Evolutionary conservation across 108 stramenopile species (phyloP).

Genomic region (Heterococcus sp.): DNA sequence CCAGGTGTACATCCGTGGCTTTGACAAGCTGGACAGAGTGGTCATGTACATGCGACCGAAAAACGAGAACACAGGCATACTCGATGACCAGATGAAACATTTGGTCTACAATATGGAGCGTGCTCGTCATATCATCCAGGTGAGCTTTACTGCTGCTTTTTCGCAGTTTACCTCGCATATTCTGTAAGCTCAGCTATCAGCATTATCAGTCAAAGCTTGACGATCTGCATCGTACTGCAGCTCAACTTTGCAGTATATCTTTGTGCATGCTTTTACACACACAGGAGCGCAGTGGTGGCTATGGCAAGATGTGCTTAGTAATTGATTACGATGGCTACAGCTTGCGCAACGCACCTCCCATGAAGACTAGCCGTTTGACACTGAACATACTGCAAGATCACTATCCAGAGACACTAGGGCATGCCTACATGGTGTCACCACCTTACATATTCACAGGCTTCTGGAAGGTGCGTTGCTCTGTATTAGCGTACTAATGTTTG

Average conservation of each 20-base stretch:
- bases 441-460: slow-evolving; percentile 76
- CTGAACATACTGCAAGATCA: slow-evolving; percentile 77
- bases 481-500: too few species aligned
- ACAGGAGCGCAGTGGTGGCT: background rate
- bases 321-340: slow-evolving; percentile 79
- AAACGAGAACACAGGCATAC: slow-evolving; percentile 72
- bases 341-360: slow-evolving; percentile 69
- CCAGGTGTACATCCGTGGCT: slow-evolving; percentile 80
- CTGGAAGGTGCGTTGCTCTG: slow-evolving; percentile 57
- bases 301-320: slow-evolving; percentile 73
- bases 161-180: too few species aligned
- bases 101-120: slow-evolving; percentile 83
- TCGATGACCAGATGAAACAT: slow-evolving; percentile 75
- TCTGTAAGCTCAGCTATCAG: too few species aligned
- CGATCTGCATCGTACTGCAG: too few species aligned
- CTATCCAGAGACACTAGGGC: slow-evolving; percentile 78
- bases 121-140: too few species aligned
- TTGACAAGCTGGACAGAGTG: slow-evolving; percentile 74
- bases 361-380: slow-evolving; percentile 69
- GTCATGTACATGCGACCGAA: slow-evolving; percentile 77
- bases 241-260: too few species aligned
- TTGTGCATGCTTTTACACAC: too few species aligned
- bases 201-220: too few species aligned
- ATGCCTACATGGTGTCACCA: slow-evolving; percentile 76
- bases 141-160: too few species aligned